Base-by-base conservation (phyloP, 768 basidiomycete species). In the Auricularia auricula-judae region DNA sequence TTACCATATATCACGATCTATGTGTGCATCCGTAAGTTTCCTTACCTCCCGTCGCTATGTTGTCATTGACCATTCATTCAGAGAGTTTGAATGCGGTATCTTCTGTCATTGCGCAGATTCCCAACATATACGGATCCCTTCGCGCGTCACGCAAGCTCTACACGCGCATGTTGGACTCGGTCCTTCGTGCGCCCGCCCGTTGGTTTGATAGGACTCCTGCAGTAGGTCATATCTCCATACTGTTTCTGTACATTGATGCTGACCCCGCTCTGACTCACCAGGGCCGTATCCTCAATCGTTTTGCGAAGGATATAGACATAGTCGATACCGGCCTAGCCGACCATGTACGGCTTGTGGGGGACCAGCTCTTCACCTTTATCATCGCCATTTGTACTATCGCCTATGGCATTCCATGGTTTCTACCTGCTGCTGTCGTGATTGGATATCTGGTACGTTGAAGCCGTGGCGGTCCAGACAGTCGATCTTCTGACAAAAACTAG, bases 211-310 rank as follows among this genome's bases (percentile, higher is more conserved):
- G 64, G 43, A 74, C 71, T 4, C 74, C 74, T 16, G 73, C 70
- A 21, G 56, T 59, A 35, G 4, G 56, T 8, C 10, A 14, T 59
- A 33, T 8, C 29, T 29, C 29, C 29, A 1, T 29, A 21, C 54
- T 29, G 29, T 14, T 8, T 36, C 4, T 8, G 33, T 7, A 18
- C 56, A 5, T 59, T 8, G 56, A 35, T 23, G 2, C 7, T 33
- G 33, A 23, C 8, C 5, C 56, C 33, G 56, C 39, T 42, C 4
- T 29, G 8, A 34, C 8, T 34, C 5, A 18, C 47, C 21, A 51
- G 44, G 91, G 91, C 10, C 78, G 88, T 7, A 88, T 93, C 68
- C 78, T 89, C 44, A 91, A 92, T 69, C 82, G 92, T 18, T 89
- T 93, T 70, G 88, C 87, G 11, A 81, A 74, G 59, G 73, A 76